Conservation (phyloP, 2,329 filamentous ascomycete genomes). For the Lachnum nothofagi region DNA sequence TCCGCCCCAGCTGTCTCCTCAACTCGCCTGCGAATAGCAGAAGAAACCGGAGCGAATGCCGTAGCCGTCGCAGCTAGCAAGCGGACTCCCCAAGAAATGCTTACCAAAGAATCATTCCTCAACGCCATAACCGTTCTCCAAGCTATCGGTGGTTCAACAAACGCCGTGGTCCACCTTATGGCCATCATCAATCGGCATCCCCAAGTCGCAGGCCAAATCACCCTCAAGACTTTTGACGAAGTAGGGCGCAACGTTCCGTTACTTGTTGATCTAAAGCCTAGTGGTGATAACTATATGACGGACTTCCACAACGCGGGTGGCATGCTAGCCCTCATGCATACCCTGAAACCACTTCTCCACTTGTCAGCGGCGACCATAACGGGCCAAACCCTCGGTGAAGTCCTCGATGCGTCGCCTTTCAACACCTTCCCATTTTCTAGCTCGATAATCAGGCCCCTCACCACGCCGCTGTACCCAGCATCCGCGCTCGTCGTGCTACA, state of each 20-base stretch:
- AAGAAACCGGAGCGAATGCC: conserved; percentile 47
- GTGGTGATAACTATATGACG: conserved; percentile 50
- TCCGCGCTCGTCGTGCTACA: conserved; percentile 42
- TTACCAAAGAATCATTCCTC: conserved; percentile 43
- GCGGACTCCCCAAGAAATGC: conserved; percentile 40
- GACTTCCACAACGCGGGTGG: conserved; percentile 50
- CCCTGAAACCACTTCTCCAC: conserved; percentile 41
- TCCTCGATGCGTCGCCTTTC: conserved; percentile 40
- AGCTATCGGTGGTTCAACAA: conserved; percentile 41
- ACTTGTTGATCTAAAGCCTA: conserved; percentile 48
- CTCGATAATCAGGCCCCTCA: conserved; percentile 41
- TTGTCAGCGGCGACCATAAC: conserved; percentile 42
- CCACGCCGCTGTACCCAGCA: conserved; percentile 40
- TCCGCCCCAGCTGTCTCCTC: conserved; percentile 50
- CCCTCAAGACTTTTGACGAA: conserved; percentile 42
- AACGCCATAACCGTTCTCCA: conserved; percentile 43
- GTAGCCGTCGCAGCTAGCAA: conserved; percentile 38
- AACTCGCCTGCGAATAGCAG: conserved; percentile 42
- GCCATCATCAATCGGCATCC: conserved; percentile 47
- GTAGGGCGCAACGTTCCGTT: conserved; percentile 44
- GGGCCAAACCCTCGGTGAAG: conserved; percentile 43
- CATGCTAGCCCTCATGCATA: conserved; percentile 44
- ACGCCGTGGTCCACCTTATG: conserved; percentile 40
- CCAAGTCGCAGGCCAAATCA: conserved; percentile 40
- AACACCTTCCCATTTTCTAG: conserved; percentile 38